Conservation (phyloP, 2,329 filamentous ascomycete species). For the Aspergillus fijiensis region DNA sequence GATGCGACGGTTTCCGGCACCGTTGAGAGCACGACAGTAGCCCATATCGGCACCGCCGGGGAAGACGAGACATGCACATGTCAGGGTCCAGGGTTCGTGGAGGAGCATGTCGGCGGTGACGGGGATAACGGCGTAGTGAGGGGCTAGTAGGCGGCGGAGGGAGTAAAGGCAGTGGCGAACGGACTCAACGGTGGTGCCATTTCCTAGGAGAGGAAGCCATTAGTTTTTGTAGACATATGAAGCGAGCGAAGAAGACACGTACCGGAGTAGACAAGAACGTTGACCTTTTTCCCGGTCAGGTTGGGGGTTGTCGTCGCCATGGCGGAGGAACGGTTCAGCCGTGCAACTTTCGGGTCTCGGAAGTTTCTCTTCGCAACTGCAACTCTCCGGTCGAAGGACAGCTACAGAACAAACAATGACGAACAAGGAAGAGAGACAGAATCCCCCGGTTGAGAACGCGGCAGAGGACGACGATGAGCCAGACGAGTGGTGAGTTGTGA, state of each 20-base stretch:
- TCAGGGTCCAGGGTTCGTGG: slow-evolving; percentile 85
- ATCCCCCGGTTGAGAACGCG: slow-evolving; percentile 32
- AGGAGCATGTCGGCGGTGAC: slow-evolving; percentile 75
- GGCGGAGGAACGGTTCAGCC: neutral
- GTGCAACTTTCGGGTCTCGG: neutral
- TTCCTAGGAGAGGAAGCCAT: slow-evolving; percentile 54
- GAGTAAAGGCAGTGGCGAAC: slow-evolving; percentile 87
- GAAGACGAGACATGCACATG: slow-evolving; percentile 85
- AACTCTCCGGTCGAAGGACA: neutral
- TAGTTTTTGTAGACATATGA: slow-evolving; percentile 29
- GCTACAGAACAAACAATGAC: slow-evolving; percentile 51
- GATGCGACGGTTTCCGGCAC: slow-evolving; percentile 81
- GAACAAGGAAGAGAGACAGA: slow-evolving; percentile 51
- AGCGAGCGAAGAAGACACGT: slow-evolving; percentile 50
- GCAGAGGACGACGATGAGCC: slow-evolving; percentile 76
- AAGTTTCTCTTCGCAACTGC: neutral
- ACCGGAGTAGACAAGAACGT: slow-evolving; percentile 93
- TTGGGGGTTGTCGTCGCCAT: slow-evolving; percentile 33
- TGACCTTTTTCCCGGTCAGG: slow-evolving; percentile 68
- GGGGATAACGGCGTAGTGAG: slow-evolving; percentile 89
- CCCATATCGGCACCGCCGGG: slow-evolving; percentile 92
- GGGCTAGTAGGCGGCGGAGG: slow-evolving; percentile 78
- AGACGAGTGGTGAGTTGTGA: slow-evolving; percentile 75
- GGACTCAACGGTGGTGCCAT: slow-evolving; percentile 82
- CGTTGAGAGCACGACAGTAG: slow-evolving; percentile 86